phyloP scores from a whole-genome alignment of 805 yeast genomes.

The Candida quercuum region DNA sequence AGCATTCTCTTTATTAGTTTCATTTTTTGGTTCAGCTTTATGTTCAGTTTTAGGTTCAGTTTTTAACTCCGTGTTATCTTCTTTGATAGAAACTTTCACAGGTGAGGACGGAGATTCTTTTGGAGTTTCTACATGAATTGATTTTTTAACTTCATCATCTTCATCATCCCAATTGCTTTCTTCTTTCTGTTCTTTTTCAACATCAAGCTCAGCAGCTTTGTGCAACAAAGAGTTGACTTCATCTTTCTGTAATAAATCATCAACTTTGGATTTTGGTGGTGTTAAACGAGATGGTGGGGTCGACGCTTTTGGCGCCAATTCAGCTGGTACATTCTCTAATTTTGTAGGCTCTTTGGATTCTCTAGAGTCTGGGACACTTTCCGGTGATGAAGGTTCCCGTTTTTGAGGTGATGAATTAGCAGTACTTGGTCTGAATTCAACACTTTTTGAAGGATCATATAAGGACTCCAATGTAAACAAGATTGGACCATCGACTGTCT shows the following conservation, averaged over 20 bases:
- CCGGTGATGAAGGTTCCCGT: slow-evolving; percentile 15
- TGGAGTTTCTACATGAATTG: slow-evolving; percentile 7
- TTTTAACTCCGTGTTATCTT: slow-evolving; percentile 13
- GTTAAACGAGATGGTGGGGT: slow-evolving; percentile 26
- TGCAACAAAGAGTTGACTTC: slow-evolving; percentile 42
- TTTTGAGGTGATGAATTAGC: slow-evolving; percentile 31
- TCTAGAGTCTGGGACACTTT: no score
- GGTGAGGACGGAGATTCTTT: slow-evolving; percentile 5
- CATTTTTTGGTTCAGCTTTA: slow-evolving; percentile 19
- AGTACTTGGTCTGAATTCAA: slow-evolving; percentile 29
- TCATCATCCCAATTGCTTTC: slow-evolving; percentile 33
- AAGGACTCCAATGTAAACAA: slow-evolving; percentile 69
- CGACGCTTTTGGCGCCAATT: slow-evolving; percentile 5
- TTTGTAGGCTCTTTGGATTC: slow-evolving; percentile 12
- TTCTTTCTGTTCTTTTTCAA: slow-evolving; percentile 26
- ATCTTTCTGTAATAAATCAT: slow-evolving; percentile 41
- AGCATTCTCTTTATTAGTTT: slow-evolving; percentile 10
- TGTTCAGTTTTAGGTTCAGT: slow-evolving; percentile 7
- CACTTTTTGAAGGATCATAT: slow-evolving; percentile 68
- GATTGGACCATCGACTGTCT: slow-evolving; percentile 77
- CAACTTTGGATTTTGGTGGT: slow-evolving; percentile 39
- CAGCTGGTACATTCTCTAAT: slow-evolving; percentile 6
- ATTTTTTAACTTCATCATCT: slow-evolving; percentile 16
- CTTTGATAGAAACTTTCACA: slow-evolving; percentile 1
- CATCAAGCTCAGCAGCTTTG: slow-evolving; percentile 39